A percentile compares a stretch with the other conserved stretches of the same genome.
Conservation (phyloP, 73 alveolate species). For the Paramecium bursaria region DNA sequence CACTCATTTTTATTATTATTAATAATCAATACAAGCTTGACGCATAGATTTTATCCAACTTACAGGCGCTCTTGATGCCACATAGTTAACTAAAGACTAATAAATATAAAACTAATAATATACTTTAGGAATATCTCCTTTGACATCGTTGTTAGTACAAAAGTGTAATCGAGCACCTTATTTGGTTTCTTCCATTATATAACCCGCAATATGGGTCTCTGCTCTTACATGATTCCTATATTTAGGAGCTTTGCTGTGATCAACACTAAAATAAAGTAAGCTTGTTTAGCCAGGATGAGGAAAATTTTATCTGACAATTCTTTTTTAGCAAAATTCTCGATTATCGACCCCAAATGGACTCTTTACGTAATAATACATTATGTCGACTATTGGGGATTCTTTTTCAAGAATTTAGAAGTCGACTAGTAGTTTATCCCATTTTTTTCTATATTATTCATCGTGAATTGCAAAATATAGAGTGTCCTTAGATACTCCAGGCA, state of each 20-base stretch:
- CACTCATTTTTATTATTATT: too few relatives aligned
- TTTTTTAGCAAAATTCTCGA: constrained; percentile 66
- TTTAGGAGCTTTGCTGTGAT: constrained; percentile 65
- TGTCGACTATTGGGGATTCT: constrained; percentile 59
- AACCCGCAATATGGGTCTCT: constrained; percentile 70
- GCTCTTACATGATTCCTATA: constrained; percentile 67
- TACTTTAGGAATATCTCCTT: constrained; percentile 70
- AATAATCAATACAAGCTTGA: constrained; percentile 62
- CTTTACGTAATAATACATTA: constrained; percentile 61
- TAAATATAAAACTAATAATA: neutral
- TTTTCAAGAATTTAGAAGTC: constrained; percentile 59
- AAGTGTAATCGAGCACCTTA: constrained; percentile 59
- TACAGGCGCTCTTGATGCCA: constrained; percentile 73
- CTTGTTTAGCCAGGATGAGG: constrained; percentile 62
- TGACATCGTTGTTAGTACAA: constrained; percentile 67
- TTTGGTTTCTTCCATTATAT: constrained; percentile 61
- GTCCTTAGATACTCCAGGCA: neutral
- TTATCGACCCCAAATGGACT: constrained; percentile 71
- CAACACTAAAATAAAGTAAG: constrained; percentile 61
- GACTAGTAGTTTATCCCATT: constrained; percentile 68
- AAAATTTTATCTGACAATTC: constrained; percentile 57
- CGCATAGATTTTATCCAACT: constrained; percentile 67
- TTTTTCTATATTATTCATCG: constrained; percentile 54
- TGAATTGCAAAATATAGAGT: constrained; percentile 62
- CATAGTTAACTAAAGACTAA: constrained; percentile 55